Evolutionary conservation across 2,329 filamentous ascomycete species (phyloP).

Genomic region (Colletotrichum tropicale): DNA sequence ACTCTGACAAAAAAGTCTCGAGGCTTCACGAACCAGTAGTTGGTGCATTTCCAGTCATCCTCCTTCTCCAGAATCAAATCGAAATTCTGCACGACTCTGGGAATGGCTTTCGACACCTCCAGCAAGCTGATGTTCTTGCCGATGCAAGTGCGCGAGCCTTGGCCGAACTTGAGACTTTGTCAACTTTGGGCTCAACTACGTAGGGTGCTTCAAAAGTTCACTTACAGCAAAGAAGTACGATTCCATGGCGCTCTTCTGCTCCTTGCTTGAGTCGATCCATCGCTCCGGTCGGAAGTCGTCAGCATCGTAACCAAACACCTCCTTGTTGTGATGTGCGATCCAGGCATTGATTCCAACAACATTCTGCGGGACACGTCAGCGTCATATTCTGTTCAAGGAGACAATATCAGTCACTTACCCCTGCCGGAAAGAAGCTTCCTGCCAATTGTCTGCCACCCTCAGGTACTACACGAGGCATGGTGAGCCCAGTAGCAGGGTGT

Average conservation of each 20-base stretch:
- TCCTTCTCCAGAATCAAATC: conserved; percentile 26
- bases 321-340: conserved; percentile 42
- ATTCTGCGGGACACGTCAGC: conserved; percentile 8
- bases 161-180: conserved; percentile 46
- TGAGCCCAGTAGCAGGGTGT: conserved; percentile 50
- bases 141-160: conserved; percentile 56
- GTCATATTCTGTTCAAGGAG: neutral
- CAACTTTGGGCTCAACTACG: neutral
- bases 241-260: conserved; percentile 14
- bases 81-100: conserved; percentile 37
- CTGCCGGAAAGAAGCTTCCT: conserved; percentile 31
- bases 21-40: neutral
- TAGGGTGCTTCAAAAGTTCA: neutral
- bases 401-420: conserved; percentile 18
- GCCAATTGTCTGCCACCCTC: conserved; percentile 44
- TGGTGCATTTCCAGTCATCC: neutral
- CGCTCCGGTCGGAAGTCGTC: conserved; percentile 41
- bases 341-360: conserved; percentile 45
- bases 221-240: conserved; percentile 2
- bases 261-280: conserved; percentile 30
- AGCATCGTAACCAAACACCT: conserved; percentile 41
- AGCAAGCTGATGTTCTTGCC: conserved; percentile 36
- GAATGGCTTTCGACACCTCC: conserved; percentile 48
- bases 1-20: neutral
- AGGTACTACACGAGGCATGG: conserved; percentile 52